Evolutionary conservation across 768 basidiomycete species (phyloP).

Genomic region (Termitomyces sp.): DNA sequence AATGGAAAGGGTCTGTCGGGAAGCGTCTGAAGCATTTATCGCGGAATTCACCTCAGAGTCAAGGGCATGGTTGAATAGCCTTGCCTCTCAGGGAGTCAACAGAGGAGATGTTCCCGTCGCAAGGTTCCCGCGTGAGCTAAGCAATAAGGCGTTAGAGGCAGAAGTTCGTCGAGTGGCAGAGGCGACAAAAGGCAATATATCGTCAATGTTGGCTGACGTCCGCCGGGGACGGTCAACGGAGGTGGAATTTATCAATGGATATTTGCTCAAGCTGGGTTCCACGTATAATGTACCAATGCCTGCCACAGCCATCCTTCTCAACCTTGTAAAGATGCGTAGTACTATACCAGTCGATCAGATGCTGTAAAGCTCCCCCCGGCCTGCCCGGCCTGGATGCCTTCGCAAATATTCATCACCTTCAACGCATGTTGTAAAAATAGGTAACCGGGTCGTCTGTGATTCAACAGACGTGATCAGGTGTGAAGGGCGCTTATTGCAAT

Average conservation of each 20-base stretch:
- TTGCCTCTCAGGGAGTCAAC: conserved; percentile 23
- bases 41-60: conserved; percentile 43
- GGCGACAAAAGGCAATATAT: conserved; percentile 61
- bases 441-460: not conserved
- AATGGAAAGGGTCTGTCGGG: conserved; percentile 53
- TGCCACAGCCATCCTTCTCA: conserved; percentile 46
- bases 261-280: conserved; percentile 60
- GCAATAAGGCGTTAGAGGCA: conserved; percentile 37
- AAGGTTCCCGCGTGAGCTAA: conserved; percentile 43
- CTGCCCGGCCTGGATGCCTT: not conserved
- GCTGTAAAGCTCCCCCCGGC: conserved; percentile 13
- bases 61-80: conserved; percentile 25
- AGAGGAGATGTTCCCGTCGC: conserved; percentile 22
- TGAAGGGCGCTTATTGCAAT: not conserved
- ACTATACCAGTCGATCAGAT: conserved; percentile 51
- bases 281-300: conserved; percentile 55
- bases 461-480: not conserved
- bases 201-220: conserved; percentile 78
- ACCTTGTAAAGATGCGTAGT: conserved; percentile 56
- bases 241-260: conserved; percentile 80
- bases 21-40: conserved; percentile 61
- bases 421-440: not conserved
- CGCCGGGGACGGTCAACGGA: conserved; percentile 62
- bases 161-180: conserved; percentile 57
- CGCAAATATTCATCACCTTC: not conserved